Evolutionary conservation across 2,329 filamentous ascomycete genomes (phyloP).

Genomic region (Geosmithia putterillii): DNA sequence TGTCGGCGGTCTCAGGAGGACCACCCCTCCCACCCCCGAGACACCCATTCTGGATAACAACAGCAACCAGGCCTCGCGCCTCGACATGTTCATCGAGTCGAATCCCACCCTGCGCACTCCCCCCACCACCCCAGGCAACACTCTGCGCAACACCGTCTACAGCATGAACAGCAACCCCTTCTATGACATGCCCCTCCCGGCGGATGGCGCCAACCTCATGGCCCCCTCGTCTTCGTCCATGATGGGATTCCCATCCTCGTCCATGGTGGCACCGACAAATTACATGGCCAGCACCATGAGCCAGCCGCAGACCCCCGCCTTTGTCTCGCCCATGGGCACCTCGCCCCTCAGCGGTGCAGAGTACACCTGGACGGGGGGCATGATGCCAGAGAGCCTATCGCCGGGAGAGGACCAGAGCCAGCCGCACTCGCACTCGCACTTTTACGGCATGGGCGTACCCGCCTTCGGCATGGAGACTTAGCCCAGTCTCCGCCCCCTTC

Average conservation of each 20-base stretch:
- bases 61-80: constrained; percentile 13
- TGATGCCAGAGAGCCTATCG: constrained; percentile 19
- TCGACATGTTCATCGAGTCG: constrained; percentile 13
- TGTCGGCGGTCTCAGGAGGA: constrained; percentile 21
- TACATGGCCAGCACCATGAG: constrained; percentile 31
- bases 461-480: constrained; percentile 10
- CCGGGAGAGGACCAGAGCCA: constrained; percentile 13
- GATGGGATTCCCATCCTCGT: constrained; percentile 22
- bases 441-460: constrained; percentile 21
- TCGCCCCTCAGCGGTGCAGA: constrained; percentile 29
- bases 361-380: constrained; percentile 38
- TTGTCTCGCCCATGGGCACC: constrained; percentile 27
- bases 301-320: constrained; percentile 36
- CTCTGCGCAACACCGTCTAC: constrained; percentile 26
- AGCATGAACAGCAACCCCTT: constrained; percentile 24
- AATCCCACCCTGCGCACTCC: constrained; percentile 39
- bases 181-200: constrained; percentile 24
- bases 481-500: no score
- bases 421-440: constrained; percentile 11
- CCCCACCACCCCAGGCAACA: constrained; percentile 37
- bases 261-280: constrained; percentile 14
- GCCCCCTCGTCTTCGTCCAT: constrained; percentile 37
- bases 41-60: constrained; percentile 29
- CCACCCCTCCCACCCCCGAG: constrained; percentile 36
- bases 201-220: constrained; percentile 29